Conservation (phyloP, 305 asterid genomes). For the Lippia alba region DNA sequence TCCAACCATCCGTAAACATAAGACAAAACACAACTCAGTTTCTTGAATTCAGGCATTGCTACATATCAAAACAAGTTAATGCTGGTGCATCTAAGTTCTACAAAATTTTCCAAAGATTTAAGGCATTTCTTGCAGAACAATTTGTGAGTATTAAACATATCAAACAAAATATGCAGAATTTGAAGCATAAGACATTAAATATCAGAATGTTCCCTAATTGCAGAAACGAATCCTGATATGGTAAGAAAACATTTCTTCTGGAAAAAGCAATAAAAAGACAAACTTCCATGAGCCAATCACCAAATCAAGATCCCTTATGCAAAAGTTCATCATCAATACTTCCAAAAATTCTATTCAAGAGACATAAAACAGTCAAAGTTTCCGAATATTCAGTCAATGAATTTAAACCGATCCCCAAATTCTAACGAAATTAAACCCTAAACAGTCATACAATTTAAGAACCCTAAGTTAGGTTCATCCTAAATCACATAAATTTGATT, state of each 20-base stretch:
- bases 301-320: neutral
- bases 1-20: conserved; percentile 33
- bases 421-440: neutral
- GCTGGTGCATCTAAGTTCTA: neutral
- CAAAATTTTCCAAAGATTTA: neutral
- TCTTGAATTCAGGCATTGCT: neutral
- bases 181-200: neutral
- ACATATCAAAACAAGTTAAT: neutral
- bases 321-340: neutral
- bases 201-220: too few relatives aligned
- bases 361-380: too few relatives aligned
- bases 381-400: conserved; percentile 8
- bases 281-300: neutral
- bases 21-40: conserved; percentile 2
- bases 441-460: neutral
- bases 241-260: too few relatives aligned
- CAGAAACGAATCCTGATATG: too few relatives aligned
- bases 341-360: neutral
- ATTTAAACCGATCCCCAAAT: conserved; percentile 14
- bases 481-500: neutral
- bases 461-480: conserved; percentile 13
- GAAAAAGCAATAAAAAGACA: too few relatives aligned
- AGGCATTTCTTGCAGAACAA: neutral
- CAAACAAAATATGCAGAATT: neutral
- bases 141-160: neutral